Evolutionary conservation across 495 filamentous ascomycete genomes (phyloP).

Genomic region (Penicillium longicatenatum): DNA sequence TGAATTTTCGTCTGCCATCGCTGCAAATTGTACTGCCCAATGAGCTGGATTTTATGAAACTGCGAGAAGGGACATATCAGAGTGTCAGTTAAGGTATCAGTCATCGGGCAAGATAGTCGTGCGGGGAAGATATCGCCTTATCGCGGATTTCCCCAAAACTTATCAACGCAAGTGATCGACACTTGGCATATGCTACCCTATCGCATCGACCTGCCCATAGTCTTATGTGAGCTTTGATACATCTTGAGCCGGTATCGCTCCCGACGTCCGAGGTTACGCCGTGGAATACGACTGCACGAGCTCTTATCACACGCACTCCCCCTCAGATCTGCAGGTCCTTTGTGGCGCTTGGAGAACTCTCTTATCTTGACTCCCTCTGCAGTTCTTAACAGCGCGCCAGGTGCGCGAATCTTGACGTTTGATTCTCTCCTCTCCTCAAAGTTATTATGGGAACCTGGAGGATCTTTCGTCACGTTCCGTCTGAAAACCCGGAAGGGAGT

Average conservation of each 20-base stretch:
- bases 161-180: background rate
- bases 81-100: background rate
- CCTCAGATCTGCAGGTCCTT: conserved; percentile 15
- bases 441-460: conserved; percentile 23
- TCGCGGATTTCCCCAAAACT: background rate
- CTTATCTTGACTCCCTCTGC: conserved; percentile 1
- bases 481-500: conserved; percentile 1
- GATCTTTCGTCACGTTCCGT: conserved; percentile 13
- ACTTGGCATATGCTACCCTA: background rate
- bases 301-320: conserved; percentile 16
- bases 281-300: background rate
- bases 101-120: background rate
- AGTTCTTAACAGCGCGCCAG: background rate
- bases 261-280: conserved; percentile 9
- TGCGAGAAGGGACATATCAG: background rate
- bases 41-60: background rate
- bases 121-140: conserved; percentile 5
- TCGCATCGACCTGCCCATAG: conserved; percentile 19
- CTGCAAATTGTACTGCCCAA: background rate
- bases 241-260: background rate
- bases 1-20: conserved; percentile 6
- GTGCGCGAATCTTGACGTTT: background rate
- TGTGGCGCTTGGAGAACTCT: background rate
- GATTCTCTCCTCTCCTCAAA: background rate
- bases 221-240: background rate